phyloP scores from a whole-genome alignment of 768 basidiomycete species.

The Tremella mesenterica region DNA sequence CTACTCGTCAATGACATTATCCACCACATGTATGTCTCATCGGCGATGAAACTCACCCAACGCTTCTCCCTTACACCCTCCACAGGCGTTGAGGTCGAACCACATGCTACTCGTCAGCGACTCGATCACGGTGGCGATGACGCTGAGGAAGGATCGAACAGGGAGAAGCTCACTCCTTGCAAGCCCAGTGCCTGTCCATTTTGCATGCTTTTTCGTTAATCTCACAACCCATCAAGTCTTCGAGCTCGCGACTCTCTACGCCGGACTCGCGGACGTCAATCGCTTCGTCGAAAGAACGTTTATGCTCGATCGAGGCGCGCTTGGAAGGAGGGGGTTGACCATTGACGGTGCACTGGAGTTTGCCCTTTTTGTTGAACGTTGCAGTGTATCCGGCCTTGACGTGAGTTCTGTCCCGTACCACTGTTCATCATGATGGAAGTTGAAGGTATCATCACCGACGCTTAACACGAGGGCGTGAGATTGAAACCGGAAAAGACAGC shows the following conservation, averaged over 20 bases:
- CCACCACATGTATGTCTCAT: neutral
- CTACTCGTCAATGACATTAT: neutral
- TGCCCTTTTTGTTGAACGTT: neutral
- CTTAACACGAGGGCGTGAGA: too few relatives aligned
- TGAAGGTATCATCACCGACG: neutral
- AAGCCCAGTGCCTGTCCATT: conserved; percentile 7
- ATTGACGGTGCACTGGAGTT: neutral
- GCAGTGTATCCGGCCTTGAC: neutral
- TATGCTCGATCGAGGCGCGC: neutral
- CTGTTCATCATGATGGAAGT: too few relatives aligned
- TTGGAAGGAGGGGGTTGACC: neutral
- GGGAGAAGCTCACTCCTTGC: conserved; percentile 13
- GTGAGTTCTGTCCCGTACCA: too few relatives aligned
- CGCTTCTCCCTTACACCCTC: conserved; percentile 18
- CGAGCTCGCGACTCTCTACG: neutral
- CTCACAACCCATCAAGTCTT: conserved; percentile 8
- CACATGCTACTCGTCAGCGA: conserved; percentile 4
- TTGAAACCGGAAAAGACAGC: too few relatives aligned
- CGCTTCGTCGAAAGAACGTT: neutral
- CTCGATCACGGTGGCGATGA: neutral
- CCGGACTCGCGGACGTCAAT: conserved; percentile 2
- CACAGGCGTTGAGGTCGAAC: conserved; percentile 14
- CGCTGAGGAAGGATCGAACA: too few relatives aligned
- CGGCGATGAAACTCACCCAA: conserved; percentile 11
- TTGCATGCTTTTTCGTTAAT: conserved; percentile 18